phyloP scores from a whole-genome alignment of 352 stramenopile genomes.

The Pythium oligandrum region DNA sequence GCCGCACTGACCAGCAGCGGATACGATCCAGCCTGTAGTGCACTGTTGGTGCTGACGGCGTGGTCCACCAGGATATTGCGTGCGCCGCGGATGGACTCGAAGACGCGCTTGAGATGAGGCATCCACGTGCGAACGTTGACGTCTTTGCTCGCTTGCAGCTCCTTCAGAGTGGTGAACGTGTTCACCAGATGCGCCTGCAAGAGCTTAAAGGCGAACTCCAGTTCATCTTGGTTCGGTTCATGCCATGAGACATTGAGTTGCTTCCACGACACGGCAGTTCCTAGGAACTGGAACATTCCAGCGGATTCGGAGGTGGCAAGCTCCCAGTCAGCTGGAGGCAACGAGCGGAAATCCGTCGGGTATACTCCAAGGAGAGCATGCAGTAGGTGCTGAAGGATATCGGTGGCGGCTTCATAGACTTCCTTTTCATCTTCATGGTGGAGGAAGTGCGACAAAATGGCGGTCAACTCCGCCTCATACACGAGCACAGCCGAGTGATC shows the following conservation, averaged over 20 bases:
- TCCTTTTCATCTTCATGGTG: slow-evolving; percentile 46
- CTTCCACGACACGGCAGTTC: slow-evolving; percentile 44
- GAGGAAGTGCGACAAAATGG: slow-evolving; percentile 41
- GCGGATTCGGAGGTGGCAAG: slow-evolving; percentile 30
- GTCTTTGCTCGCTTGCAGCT: slow-evolving; percentile 20
- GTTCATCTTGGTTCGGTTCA: slow-evolving; percentile 48
- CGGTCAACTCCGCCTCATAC: slow-evolving; percentile 32
- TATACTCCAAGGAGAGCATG: slow-evolving; percentile 44
- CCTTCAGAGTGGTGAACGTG: slow-evolving; percentile 23
- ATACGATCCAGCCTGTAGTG: slow-evolving; percentile 32
- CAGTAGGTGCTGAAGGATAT: slow-evolving; percentile 42
- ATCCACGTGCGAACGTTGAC: slow-evolving; percentile 43
- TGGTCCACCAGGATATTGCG: slow-evolving; percentile 48
- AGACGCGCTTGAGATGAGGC: slow-evolving; percentile 38
- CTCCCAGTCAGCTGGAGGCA: slow-evolving; percentile 39
- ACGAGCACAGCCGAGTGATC: slow-evolving; percentile 25
- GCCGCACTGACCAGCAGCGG: slow-evolving; percentile 35
- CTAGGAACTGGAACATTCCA: slow-evolving; percentile 61
- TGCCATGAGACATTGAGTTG: slow-evolving; percentile 51
- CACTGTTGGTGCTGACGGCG: slow-evolving; percentile 6
- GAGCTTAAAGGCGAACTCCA: slow-evolving; percentile 46
- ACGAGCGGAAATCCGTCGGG: slow-evolving; percentile 52
- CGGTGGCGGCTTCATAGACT: slow-evolving; percentile 42
- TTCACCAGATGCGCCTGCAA: slow-evolving; percentile 44
- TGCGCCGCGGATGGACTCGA: slow-evolving; percentile 35